Percentiles rank a stretch among this genome's conserved stretches.
Conservation (phyloP, 1,284 basidiomycete species). For the Amylostereum areolatum region DNA sequence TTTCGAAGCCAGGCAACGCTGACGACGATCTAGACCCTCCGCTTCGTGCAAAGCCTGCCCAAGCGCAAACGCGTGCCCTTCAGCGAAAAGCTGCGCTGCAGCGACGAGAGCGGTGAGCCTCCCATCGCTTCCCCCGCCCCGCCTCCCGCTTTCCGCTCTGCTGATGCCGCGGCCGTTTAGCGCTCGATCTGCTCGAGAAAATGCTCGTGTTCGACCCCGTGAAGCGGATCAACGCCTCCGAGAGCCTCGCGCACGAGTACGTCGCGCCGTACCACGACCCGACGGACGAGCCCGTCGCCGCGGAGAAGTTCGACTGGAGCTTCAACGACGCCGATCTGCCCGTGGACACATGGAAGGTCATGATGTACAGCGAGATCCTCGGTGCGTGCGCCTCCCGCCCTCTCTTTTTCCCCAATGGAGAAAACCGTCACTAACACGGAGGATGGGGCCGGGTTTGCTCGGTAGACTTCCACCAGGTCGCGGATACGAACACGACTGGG, state of each 20-base stretch:
- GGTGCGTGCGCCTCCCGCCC: conserved; percentile 43
- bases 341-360: conserved; percentile 99
- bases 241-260: conserved; percentile 91
- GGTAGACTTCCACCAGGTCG: conserved; percentile 76
- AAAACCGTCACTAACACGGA: neutral
- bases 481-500: conserved; percentile 37
- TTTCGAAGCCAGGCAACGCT: conserved; percentile 2
- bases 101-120: conserved; percentile 75
- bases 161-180: conserved; percentile 33
- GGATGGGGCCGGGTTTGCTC: neutral
- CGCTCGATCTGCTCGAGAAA: conserved; percentile 94
- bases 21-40: conserved; percentile 70
- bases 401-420: neutral
- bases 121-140: neutral
- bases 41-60: conserved; percentile 96
- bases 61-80: conserved; percentile 96
- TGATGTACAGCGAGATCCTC: conserved; percentile 97
- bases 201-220: conserved; percentile 99
- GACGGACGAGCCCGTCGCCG: conserved; percentile 93
- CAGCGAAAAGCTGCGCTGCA: conserved; percentile 87
- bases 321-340: conserved; percentile 99
- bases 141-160: neutral
- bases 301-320: conserved; percentile 97
- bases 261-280: conserved; percentile 98
- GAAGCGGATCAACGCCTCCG: conserved; percentile 91